Base-by-base conservation (phyloP, 352 stramenopile species). In the Globisporangium uncinulatum region DNA sequence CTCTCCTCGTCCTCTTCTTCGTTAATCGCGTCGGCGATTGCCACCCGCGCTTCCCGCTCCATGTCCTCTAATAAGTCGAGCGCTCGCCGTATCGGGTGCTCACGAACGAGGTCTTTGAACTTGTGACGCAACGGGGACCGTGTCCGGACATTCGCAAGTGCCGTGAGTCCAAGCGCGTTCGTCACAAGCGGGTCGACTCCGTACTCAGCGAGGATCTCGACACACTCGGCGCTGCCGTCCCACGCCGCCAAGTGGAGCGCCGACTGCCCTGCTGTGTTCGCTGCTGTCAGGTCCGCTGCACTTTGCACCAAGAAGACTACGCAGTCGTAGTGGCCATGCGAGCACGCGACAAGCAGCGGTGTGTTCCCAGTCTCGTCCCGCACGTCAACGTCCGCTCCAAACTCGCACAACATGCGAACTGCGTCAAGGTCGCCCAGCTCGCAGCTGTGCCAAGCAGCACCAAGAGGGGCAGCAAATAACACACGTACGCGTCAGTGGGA, bases 251-350 rank as follows among this genome's bases (percentile, higher is more conserved):
- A 62, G 56, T 93, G 80, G 9, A 93, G 63, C 7, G 79, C 73
- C 4, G 83, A 76, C 51, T 89, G 67, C 4, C 71, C 69, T 43
- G 64, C 73, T 1, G 62, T 49, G 31, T 90, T 89, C 39, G 65
- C 58, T 10, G 63, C 65, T 2, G 44, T 29, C 13, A 89, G 66
- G 41, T 77, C 87, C 17, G 71, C 76, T 17, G 83, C 83, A 32
- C 79, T 91, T 57, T 91, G 75, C 0, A 93, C 57, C 8, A 93
- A 60, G 24, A 91, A 93, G 54, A 82, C 79, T 32, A 70, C 74
- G 44, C 76, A 90, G 2, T 79, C 67, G 29, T 70, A 87, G 55
- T 91, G 83, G n/a, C 77, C 77, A 56, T 89, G 81, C 7, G 71
- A 71, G 32, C 80, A 87, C 8, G 79, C 77, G 34, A 79, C 67